A percentile compares a stretch with the other conserved stretches of the same genome.
Evolutionary conservation across 2,329 filamentous ascomycete species (phyloP).

Genomic region (Pseudohalonectria lignicola): DNA sequence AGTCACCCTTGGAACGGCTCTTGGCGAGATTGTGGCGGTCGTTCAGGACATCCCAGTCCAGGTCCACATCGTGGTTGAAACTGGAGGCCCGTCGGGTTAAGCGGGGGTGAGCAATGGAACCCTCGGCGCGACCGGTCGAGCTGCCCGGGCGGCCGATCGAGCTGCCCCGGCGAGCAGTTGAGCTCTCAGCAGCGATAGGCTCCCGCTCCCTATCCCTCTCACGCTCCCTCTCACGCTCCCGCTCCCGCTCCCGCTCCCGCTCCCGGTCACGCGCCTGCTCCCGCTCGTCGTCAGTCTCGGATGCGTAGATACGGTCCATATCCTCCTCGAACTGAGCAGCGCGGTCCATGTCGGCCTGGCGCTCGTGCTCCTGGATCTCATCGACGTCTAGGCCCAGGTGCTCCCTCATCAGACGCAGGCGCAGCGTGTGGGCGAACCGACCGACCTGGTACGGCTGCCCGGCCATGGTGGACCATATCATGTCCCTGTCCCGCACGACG

Average conservation of each 20-base stretch:
- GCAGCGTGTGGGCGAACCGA: constrained; percentile 83
- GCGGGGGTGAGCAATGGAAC: constrained; percentile 5
- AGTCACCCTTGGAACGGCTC: constrained; percentile 21
- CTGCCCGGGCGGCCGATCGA: too few species aligned
- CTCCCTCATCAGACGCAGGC: constrained; percentile 90
- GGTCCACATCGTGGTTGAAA: constrained; percentile 66
- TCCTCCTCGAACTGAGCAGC: constrained; percentile 40
- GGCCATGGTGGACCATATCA: constrained; percentile 86
- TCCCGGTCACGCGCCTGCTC: too few species aligned
- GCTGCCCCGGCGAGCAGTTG: neutral
- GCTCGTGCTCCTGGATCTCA: constrained; percentile 71
- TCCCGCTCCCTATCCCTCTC: too few species aligned
- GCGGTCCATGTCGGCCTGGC: constrained; percentile 53
- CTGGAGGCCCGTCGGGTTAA: constrained; percentile 39
- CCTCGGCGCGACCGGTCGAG: constrained; percentile 8
- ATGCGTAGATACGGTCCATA: constrained; percentile 49
- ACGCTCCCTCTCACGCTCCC: neutral
- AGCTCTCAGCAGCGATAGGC: constrained; percentile 7
- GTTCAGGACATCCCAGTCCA: constrained; percentile 25
- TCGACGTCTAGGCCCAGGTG: constrained; percentile 95
- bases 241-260: neutral
- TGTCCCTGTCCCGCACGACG: constrained; percentile 83
- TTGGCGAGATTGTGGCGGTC: constrained; percentile 21
- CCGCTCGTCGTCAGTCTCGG: constrained; percentile 17
- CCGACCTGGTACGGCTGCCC: constrained; percentile 83